Evolutionary conservation across 2,329 filamentous ascomycete genomes (phyloP), one percentile per base, ranked within the genome.

Genomic region (Xylariaceae sp.): DNA sequence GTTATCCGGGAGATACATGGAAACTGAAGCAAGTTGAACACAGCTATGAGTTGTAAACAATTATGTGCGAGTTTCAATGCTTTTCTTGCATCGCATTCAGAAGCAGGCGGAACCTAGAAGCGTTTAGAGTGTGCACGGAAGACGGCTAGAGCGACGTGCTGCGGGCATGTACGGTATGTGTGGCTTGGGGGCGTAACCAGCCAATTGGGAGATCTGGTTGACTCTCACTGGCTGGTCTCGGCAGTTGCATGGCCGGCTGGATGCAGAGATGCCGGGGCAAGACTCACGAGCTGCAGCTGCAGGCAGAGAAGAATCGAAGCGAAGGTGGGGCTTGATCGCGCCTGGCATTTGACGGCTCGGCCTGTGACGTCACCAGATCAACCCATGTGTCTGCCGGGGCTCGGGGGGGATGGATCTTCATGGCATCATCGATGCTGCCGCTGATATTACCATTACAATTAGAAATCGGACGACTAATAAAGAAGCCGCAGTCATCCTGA

Each of bases 181-280:
- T 60, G 62, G 64, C 64, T 64, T 53, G 45, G 53, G 9, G 18
- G 9, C 9, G 10, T 9, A 6, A 23, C 44, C 23, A 35, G 54
- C 61, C 30, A 64, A 64, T 65, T 41, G 58, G 61, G 23, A 37
- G 47, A 18, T 6, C 47, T 45, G 17, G 13, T 54, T 61, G 60
- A 65, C 51, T 64, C 60, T 30, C 23, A 53, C 48, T 58, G 41
- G 54, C 48, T 58, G 41, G 49, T 51, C 47, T 56, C 62, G 60
- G 59, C 23, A 61, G 23, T 60, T 64, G 63, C 37, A 41, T 30
- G 23, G 23, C 23, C 23, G 23, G 23, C 23, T 30, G 23, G 9
- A 41, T 41, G 37, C 37, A 41, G 37, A 41, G 11, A 13, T 41
- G 8, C 9, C 37, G 37, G 9, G 37, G 37, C 37, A 41, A 13